phyloP scores from a whole-genome alignment of 371 early-diverging fungal genomes.

The Mucor lusitanicus region DNA sequence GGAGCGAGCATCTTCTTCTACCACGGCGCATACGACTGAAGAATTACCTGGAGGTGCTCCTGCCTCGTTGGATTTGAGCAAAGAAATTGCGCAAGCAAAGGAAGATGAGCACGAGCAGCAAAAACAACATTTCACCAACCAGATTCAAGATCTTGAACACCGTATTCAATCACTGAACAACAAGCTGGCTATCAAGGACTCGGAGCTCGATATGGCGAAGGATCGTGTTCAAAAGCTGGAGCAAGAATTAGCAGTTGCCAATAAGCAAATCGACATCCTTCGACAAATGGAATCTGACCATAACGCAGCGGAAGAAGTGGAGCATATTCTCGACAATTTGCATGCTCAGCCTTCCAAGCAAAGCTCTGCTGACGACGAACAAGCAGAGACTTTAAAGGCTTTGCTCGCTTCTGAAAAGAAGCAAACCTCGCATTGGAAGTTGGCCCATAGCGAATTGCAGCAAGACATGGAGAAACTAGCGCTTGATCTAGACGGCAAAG shows the following conservation, averaged over 20 bases:
- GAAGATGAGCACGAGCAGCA: conserved; percentile 24
- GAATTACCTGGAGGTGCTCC: neutral
- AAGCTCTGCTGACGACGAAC: neutral
- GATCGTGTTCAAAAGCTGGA: conserved; percentile 3
- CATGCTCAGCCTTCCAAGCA: neutral
- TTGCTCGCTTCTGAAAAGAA: neutral
- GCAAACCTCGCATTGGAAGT: conserved; percentile 10
- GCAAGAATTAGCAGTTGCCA: conserved; percentile 2
- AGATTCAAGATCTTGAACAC: conserved; percentile 21
- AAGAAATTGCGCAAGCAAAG: conserved; percentile 46
- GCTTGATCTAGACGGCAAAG: conserved; percentile 9
- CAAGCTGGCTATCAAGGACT: conserved; percentile 8
- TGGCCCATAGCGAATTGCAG: conserved; percentile 1
- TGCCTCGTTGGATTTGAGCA: conserved; percentile 18
- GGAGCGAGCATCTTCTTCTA: conserved; percentile 11
- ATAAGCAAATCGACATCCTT: neutral
- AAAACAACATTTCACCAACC: conserved; percentile 5
- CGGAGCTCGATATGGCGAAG: neutral
- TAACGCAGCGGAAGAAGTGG: neutral
- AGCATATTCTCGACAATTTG: neutral
- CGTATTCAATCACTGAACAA: neutral
- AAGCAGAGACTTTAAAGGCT: neutral
- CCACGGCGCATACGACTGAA: neutral
- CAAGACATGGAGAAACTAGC: conserved; percentile 11
- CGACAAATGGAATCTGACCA: neutral